Conservation (phyloP, 179 eudicot species). For the Corrigiola litoralis region DNA sequence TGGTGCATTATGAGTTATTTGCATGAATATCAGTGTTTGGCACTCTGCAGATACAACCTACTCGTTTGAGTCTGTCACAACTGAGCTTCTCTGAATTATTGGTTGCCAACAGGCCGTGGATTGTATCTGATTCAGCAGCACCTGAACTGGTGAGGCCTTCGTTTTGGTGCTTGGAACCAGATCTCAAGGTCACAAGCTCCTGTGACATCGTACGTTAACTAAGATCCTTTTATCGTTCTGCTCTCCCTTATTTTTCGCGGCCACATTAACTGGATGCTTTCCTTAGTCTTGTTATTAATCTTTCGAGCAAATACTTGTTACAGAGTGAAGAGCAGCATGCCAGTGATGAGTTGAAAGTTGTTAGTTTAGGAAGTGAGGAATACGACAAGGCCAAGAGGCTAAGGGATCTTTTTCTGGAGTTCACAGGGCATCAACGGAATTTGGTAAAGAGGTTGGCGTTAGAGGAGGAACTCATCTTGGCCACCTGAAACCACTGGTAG, state of each 20-base stretch:
- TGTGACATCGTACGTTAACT: not conserved
- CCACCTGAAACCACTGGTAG: not conserved
- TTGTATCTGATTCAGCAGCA: constrained; percentile 23
- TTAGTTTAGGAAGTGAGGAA: constrained; percentile 39
- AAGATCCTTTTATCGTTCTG: not conserved
- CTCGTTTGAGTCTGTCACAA: too few relatives aligned
- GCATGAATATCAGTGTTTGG: too few relatives aligned
- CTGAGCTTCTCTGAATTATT: not conserved
- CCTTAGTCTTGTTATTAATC: not conserved
- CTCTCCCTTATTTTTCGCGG: too few relatives aligned
- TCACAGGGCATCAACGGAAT: constrained; percentile 27
- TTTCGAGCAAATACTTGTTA: not conserved
- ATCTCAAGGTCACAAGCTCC: constrained; percentile 26
- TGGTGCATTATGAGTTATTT: too few relatives aligned
- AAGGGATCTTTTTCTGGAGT: constrained; percentile 33
- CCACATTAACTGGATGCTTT: too few relatives aligned
- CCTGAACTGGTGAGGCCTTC: constrained; percentile 23
- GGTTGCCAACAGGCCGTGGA: constrained; percentile 52
- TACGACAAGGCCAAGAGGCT: constrained; percentile 33
- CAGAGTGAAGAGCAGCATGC: constrained; percentile 18
- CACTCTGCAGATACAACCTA: too few relatives aligned
- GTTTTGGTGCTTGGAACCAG: constrained; percentile 27
- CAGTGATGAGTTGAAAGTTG: constrained; percentile 32
- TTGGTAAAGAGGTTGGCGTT: constrained; percentile 31
- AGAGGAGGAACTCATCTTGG: constrained; percentile 36